Conservation (phyloP, 106 monocot species). For the Alisma plantagoaquatica region DNA sequence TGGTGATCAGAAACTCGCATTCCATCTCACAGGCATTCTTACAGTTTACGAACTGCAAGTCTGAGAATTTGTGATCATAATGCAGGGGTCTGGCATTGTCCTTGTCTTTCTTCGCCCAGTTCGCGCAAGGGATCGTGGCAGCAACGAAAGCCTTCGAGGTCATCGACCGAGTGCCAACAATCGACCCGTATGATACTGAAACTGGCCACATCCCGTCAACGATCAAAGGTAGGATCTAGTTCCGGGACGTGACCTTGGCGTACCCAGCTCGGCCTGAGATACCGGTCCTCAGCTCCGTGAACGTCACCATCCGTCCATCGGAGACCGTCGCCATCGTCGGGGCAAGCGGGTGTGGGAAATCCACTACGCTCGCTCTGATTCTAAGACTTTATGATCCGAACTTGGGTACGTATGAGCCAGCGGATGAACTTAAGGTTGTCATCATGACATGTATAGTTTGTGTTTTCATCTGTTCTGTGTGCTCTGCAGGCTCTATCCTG, state of each 20-base stretch:
- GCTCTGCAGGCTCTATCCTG: conserved; percentile 87
- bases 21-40: no score
- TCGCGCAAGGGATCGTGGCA: conserved; percentile 92
- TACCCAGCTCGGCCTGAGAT: conserved; percentile 97
- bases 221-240: conserved; percentile 88
- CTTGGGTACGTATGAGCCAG: conserved; percentile 35
- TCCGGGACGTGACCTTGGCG: conserved; percentile 84
- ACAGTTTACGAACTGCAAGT: no score
- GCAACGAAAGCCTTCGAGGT: conserved; percentile 88
- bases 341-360: conserved; percentile 97
- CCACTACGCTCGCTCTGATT: conserved; percentile 84
- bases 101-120: conserved; percentile 92
- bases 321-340: conserved; percentile 95
- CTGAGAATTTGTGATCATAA: not conserved
- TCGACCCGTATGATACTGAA: conserved; percentile 56
- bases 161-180: conserved; percentile 73
- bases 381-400: conserved; percentile 99
- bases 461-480: not conserved
- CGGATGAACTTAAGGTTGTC: not conserved
- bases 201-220: conserved; percentile 70
- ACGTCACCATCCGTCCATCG: conserved; percentile 85
- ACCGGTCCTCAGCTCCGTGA: conserved; percentile 69
- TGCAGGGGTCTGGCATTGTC: conserved; percentile 94
- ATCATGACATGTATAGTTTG: not conserved
- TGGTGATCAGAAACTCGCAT: no score